Evolutionary conservation across 495 filamentous ascomycete genomes (phyloP), one percentile per base, ranked within the genome.

Genomic region (Tuber aestivum): DNA sequence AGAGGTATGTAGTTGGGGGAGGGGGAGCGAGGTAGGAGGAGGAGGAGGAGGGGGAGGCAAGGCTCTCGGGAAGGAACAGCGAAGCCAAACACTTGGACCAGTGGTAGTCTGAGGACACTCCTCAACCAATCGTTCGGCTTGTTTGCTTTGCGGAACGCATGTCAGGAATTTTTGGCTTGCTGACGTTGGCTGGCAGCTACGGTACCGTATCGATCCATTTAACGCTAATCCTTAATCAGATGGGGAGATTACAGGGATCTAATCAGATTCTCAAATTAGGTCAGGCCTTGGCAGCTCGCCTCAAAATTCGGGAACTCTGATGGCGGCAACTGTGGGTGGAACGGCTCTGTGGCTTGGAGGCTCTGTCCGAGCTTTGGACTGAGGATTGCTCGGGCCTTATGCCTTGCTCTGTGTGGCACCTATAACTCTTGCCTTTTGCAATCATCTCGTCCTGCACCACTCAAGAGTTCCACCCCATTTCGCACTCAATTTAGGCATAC

Each of bases 61-160:
- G 45, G 21, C 37, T 70, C 69, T 23, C 41, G 41, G 27, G 68
- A 48, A 21, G 35, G 23, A 56, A 72, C 32, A 41, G 35, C 40
- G 23, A 27, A 45, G 56, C 14, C 20, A 71, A 37, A 42, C 32
- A 38, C 32, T 70, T 68, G 74, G n/a, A 42, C 41, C 50, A 74
- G 45, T 72, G 41, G 37, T 5, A 41, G 70, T 32, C 65, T 38
- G 42, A 70, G 69, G 14, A 71, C 70, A 41, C 70, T 71, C 42
- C 42, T n/a, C 41, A 44, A 41, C 70, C 41, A 44, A 71, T 71
- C 35, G 23, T 71, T 71, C 21, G 35, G 3, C 35, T 35, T 71
- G 56, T 32, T 65, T 65, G n/a, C 12, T 10, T 18, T 65, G 27
- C 27, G 4, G 56, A 16, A 32, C 14, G 27, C 56, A 65, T 65